Percentiles rank a stretch among this genome's conserved stretches.
Conservation (phyloP, 371 early-diverging fungal genomes). For the Zopfochytrium polystomum region DNA sequence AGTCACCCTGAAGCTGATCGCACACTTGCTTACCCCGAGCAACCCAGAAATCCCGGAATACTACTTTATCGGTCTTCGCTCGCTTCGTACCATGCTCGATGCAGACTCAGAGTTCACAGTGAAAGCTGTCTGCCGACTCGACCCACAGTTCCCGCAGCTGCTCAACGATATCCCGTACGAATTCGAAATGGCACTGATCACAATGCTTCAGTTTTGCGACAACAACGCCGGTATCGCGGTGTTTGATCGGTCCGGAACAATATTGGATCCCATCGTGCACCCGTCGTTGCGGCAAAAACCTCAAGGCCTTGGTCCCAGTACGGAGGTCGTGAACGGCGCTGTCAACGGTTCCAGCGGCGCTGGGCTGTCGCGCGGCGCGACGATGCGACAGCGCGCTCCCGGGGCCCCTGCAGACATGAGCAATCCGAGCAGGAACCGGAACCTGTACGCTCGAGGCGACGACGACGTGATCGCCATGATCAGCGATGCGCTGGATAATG, state of each 20-base stretch:
- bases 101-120: constrained; percentile 38
- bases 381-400: too few relatives aligned
- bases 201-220: constrained; percentile 37
- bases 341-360: neutral
- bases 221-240: constrained; percentile 30
- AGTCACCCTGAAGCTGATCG: constrained; percentile 35
- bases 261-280: constrained; percentile 33
- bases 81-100: constrained; percentile 42
- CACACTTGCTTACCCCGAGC: constrained; percentile 29
- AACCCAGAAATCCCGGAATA: constrained; percentile 31
- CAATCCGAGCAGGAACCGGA: constrained; percentile 11
- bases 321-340: neutral
- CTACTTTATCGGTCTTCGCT: constrained; percentile 39
- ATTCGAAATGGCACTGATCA: constrained; percentile 29
- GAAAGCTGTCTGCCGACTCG: constrained; percentile 22
- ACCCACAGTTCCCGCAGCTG: constrained; percentile 29
- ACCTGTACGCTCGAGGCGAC: constrained; percentile 23
- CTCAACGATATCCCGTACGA: constrained; percentile 38
- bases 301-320: too few relatives aligned
- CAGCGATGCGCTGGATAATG: constrained; percentile 27
- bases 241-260: constrained; percentile 30
- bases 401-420: constrained; percentile 11
- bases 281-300: too few relatives aligned
- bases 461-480: constrained; percentile 36
- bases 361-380: neutral